phyloP scores from a whole-genome alignment of 768 basidiomycete genomes.

The Terana coerulea region DNA sequence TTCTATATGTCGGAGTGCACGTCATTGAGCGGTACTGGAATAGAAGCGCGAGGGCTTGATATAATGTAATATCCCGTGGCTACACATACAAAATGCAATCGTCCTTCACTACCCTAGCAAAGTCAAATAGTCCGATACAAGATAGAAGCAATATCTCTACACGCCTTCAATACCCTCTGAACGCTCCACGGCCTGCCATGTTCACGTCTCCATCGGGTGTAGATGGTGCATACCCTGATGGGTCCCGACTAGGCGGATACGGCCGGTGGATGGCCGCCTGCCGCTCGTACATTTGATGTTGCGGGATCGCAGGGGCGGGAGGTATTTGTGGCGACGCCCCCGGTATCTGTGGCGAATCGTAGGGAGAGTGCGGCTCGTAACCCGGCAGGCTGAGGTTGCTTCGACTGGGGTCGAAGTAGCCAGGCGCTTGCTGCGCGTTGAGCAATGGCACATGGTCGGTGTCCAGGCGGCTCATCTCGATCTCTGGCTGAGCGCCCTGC shows the following conservation, averaged over 20 bases:
- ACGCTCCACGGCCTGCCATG: slow-evolving; percentile 29
- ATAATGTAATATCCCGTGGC: too few relatives aligned
- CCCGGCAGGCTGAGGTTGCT: slow-evolving; percentile 18
- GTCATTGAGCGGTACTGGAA: too few relatives aligned
- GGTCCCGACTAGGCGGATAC: slow-evolving; percentile 20
- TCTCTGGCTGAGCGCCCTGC: slow-evolving; percentile 40
- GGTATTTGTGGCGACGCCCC: slow-evolving; percentile 18
- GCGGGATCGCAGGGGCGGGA: slow-evolving; percentile 40
- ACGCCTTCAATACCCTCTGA: slow-evolving; percentile 18
- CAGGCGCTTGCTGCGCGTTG: slow-evolving; percentile 20
- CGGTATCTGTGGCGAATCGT: slow-evolving; percentile 1
- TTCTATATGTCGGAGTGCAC: too few relatives aligned
- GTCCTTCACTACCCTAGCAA: too few relatives aligned
- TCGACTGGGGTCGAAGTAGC: slow-evolving; percentile 21
- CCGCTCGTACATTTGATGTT: slow-evolving; percentile 41
- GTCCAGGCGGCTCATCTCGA: slow-evolving; percentile 58
- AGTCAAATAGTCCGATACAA: neutral
- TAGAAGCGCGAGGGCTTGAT: too few relatives aligned
- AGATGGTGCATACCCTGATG: slow-evolving; percentile 18
- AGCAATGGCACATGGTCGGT: slow-evolving; percentile 61
- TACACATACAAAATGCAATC: slow-evolving; percentile 2
- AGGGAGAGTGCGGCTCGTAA: neutral
- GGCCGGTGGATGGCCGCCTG: slow-evolving; percentile 68
- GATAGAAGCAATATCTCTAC: neutral
- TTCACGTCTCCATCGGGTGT: slow-evolving; percentile 21